phyloP scores from a whole-genome alignment of 2,329 filamentous ascomycete species.

The Aspergillus nomiae region DNA sequence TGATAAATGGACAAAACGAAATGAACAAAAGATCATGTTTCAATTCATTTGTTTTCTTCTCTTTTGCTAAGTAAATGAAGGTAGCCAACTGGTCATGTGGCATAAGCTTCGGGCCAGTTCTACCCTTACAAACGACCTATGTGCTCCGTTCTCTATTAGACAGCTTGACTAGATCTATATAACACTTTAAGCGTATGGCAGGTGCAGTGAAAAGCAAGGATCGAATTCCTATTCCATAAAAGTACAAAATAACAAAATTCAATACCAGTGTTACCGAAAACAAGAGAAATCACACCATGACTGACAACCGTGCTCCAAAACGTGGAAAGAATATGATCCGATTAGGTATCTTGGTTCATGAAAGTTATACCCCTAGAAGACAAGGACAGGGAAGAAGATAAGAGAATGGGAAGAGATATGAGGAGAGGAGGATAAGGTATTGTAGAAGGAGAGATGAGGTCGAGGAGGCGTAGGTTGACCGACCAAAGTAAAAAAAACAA shows the following conservation, averaged over 20 bases:
- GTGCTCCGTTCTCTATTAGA: not conserved
- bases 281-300: not conserved
- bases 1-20: not conserved
- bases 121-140: not conserved
- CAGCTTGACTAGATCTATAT: not conserved
- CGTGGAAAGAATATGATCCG: not conserved
- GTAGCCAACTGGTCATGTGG: not conserved
- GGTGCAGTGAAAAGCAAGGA: not conserved
- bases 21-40: not conserved
- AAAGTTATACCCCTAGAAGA: not conserved
- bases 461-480: not conserved
- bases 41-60: not conserved
- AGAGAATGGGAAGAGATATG: not conserved
- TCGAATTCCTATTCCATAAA: constrained; percentile 3
- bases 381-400: not conserved
- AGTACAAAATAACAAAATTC: constrained; percentile 1
- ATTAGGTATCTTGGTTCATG: constrained; percentile 3
- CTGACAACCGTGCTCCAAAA: constrained; percentile 1
- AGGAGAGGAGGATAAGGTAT: not conserved
- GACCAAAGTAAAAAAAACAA: not conserved
- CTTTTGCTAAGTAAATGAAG: not conserved
- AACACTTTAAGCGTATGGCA: not conserved
- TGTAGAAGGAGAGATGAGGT: not conserved
- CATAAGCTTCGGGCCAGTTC: not conserved
- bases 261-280: not conserved